Evolutionary conservation across 2,329 filamentous ascomycete species (phyloP), one percentile per base, ranked within the genome.

Genomic region (Daldinia sp.): DNA sequence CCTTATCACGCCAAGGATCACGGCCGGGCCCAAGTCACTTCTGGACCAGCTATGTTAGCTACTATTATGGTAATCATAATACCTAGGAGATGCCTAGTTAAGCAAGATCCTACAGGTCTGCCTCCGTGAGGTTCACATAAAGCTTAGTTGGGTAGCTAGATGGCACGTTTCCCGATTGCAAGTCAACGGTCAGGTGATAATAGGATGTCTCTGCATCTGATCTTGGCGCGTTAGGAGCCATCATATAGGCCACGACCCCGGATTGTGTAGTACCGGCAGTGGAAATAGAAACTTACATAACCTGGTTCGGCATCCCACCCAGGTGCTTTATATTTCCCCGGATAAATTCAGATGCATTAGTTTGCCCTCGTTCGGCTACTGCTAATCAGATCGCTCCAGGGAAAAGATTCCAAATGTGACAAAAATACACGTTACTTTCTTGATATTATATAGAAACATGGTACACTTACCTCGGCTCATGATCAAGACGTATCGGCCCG

Each of bases 391-490:
- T 26, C 12, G 15, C 12, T 6, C n/a, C 39, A 60, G 48, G 15
- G n/a, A 54, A 59, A 6, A 23, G 39, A 69, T 67, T 69, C 63
- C 67, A 69, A 67, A 67, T 69, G 50, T 55, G 41, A 57, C 53
- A 60, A 67, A 30, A 30, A 26, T 9, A 9, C 46, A 50, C 41
- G 20, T 20, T 10, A 1, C 6, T 35, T 51, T 60, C 33, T 53
- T 28, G 6, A 6, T 13, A 18, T 42, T 42, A 53, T 58, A 35
- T 63, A 58, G 30, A 15, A 26, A 28, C 23, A 12, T n/a, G 18
- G 13, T 50, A 39, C 42, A 51, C 15, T 33, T 51, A 33, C 15
- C 2, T 10, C 20, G 35, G 18, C 3, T 30, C 9, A 15, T 23
- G 18, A 39, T 23, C 18, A 28, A 42, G 2, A 28, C 3, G 9